phyloP scores from a whole-genome alignment of 441 rosid genomes.

The Melastoma candidum region DNA sequence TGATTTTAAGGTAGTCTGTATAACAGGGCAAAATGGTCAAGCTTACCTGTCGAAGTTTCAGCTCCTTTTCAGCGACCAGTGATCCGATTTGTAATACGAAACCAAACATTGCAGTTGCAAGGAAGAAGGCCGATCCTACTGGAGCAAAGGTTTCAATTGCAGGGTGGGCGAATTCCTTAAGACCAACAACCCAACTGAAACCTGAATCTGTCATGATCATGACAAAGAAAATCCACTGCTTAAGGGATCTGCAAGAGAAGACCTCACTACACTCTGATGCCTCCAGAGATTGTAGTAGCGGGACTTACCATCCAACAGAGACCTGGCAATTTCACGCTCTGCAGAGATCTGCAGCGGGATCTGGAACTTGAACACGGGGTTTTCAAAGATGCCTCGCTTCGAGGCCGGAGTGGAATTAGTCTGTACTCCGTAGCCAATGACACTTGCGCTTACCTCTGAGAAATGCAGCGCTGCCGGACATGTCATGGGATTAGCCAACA shows the following conservation, averaged over 20 bases:
- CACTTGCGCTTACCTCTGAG: conserved; percentile 32
- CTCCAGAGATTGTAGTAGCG: too few relatives aligned
- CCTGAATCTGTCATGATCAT: conserved; percentile 33
- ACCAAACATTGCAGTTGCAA: conserved; percentile 84
- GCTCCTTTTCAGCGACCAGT: conserved; percentile 76
- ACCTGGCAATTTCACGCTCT: conserved; percentile 91
- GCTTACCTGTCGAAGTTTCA: conserved; percentile 87
- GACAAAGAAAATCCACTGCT: too few relatives aligned
- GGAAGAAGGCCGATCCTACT: conserved; percentile 67
- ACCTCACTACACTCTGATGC: neutral
- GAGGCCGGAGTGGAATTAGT: conserved; percentile 58
- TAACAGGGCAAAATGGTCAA: too few relatives aligned
- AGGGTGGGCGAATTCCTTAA: conserved; percentile 77
- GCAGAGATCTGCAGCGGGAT: conserved; percentile 91
- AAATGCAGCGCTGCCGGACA: conserved; percentile 84
- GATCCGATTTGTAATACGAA: conserved; percentile 76
- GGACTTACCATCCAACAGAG: conserved; percentile 52
- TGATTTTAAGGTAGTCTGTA: too few relatives aligned
- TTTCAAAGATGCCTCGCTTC: conserved; percentile 55
- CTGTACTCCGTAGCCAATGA: conserved; percentile 75
- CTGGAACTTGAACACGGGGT: conserved; percentile 81
- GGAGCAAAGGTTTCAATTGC: conserved; percentile 25
- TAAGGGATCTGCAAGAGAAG: neutral
- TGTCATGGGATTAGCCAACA: conserved; percentile 40
- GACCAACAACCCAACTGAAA: conserved; percentile 62